Conservation (phyloP, 2,329 filamentous ascomycete genomes). For the Alternaria brassicae region DNA sequence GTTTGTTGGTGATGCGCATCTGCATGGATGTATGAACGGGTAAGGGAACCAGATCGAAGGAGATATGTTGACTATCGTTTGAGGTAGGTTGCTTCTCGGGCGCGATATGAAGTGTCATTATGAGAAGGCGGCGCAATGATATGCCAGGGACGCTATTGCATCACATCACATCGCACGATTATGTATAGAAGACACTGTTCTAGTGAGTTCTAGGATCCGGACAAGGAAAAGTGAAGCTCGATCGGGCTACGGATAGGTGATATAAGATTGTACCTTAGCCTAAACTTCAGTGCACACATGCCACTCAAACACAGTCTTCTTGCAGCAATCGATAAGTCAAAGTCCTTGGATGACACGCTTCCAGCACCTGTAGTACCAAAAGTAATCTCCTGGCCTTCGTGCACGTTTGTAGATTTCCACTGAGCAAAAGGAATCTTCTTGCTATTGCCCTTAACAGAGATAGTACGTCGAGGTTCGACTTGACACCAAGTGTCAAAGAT, state of each 20-base stretch:
- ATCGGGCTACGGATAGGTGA: background rate
- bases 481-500: background rate
- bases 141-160: background rate
- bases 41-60: background rate
- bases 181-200: background rate
- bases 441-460: background rate
- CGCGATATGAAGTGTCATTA: rapidly evolving
- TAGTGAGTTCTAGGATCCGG: background rate
- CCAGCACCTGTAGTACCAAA: background rate
- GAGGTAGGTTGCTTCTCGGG: background rate
- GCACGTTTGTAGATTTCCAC: background rate
- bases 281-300: background rate
- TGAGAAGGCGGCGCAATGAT: background rate
- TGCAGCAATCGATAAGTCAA: background rate
- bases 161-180: background rate
- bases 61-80: background rate
- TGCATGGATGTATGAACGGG: background rate
- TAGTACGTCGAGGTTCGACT: background rate
- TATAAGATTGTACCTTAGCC: background rate
- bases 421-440: background rate
- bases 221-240: background rate
- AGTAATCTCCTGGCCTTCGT: background rate
- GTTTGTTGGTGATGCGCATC: background rate
- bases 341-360: background rate
- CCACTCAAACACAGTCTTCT: background rate